Base-by-base conservation (phyloP, 192 early-diverging fungal genomes). In the Helicostylum pulchrum region DNA sequence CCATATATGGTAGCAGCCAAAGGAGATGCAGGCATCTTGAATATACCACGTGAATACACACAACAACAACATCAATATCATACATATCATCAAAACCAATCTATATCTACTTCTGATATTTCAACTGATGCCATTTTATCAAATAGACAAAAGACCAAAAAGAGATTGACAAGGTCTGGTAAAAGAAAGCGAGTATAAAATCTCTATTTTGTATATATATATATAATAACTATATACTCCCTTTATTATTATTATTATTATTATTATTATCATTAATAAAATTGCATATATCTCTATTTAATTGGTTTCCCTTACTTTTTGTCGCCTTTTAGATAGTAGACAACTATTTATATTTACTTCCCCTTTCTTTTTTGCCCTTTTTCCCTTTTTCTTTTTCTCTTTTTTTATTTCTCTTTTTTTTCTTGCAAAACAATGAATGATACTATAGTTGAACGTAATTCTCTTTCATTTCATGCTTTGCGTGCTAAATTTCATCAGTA, bases 1-100 rank as follows among this genome's bases (percentile, higher is more conserved):
- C 56, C 56, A 7, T 58, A 42, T 58, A 17, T 34, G 42, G 56
- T 58, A 19, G 11, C 56, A 44, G 17, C 32, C 42, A 42, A 58
- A 15, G 42, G 42, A 44, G 42, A 58, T 58, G 26, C 53, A n/a
- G 53, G 53, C 32, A 34, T 34, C 26, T 32, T 54, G 14, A 34
- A 30, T 54, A 34, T 54, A n/a, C 56, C 32, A 43, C 42, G 56
- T 20, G 7, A 19, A 34, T 7, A 34, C 7, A 15, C 5, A 39
- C 46, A 48, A 15, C 14, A 45, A 45, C 44, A 45, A 45, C 14
- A 45, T 2, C 14, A 45, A 45, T 4, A 9, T 12, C 14, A n/a
- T n/a, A n/a, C 4, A 45, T 45, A 45, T 26, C 26, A 26, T 26
- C 26, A 49, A 6, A 15, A 49, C 6, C 0, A 5, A 52, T 3